A percentile compares a stretch with the other conserved stretches of the same genome.
These are phyloP conservation scores for Phellinidium pouzarii DNA, from an alignment of 1,284 basidiomycete genomes.

Conservation along the genomic window DNA sequence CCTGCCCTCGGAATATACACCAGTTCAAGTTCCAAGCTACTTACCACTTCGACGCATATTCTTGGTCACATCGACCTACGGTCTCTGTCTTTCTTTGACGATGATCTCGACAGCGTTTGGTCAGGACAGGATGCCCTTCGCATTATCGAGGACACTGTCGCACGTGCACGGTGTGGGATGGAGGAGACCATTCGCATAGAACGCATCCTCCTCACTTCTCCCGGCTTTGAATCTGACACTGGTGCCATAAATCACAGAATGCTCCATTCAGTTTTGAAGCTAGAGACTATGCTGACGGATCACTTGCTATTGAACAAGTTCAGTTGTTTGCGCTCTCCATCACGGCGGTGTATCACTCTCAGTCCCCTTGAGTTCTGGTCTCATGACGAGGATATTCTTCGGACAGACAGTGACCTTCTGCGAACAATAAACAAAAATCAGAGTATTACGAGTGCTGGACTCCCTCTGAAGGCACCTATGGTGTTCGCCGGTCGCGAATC, in stretches of 20 bases:
- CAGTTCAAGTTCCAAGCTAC: conserved; percentile 57
- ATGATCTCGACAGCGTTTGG: conserved; percentile 68
- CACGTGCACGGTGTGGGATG: conserved; percentile 63
- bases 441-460: conserved; percentile 50
- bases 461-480: conserved; percentile 64
- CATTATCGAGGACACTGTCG: conserved; percentile 61
- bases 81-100: conserved; percentile 43
- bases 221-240: conserved; percentile 39
- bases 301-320: conserved; percentile 36
- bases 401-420: conserved; percentile 49
- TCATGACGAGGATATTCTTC: conserved; percentile 47
- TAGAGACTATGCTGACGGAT: conserved; percentile 53
- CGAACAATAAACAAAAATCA: conserved; percentile 46
- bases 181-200: conserved; percentile 75
- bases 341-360: conserved; percentile 53
- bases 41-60: conserved; percentile 48
- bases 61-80: conserved; percentile 55
- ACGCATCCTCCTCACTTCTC: conserved; percentile 62
- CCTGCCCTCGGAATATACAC: conserved; percentile 84
- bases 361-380: conserved; percentile 73
- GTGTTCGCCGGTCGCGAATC: conserved; percentile 64
- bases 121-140: conserved; percentile 52
- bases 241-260: conserved; percentile 56
- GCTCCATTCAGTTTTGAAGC: conserved; percentile 52
- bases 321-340: conserved; percentile 43